Conservation (phyloP, 1,139 yeast genomes). For the Geotrichum australiense region DNA sequence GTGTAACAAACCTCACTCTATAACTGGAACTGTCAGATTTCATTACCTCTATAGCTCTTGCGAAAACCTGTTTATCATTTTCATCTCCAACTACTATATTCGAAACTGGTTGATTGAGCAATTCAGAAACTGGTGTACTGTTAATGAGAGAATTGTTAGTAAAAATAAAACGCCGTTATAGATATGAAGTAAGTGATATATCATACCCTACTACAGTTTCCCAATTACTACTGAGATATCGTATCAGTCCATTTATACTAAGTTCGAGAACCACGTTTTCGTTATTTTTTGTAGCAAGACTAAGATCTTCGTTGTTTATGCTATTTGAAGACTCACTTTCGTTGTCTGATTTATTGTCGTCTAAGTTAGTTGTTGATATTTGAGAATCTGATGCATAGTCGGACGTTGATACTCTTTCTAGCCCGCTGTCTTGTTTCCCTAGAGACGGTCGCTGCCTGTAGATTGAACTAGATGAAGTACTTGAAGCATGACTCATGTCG, state of each 20-base stretch:
- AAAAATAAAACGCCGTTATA: not conserved
- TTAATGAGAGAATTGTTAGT: conserved; percentile 16
- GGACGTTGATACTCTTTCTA: no score
- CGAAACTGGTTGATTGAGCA: conserved; percentile 54
- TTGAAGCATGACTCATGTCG: no score
- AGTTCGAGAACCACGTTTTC: conserved; percentile 84
- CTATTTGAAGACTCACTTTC: conserved; percentile 7
- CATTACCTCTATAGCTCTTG: conserved; percentile 67
- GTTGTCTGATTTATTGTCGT: conserved; percentile 3
- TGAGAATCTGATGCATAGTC: conserved; percentile 8
- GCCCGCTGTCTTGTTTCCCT: not conserved
- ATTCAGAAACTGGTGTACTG: conserved; percentile 54
- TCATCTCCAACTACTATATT: conserved; percentile 60
- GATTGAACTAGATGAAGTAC: not conserved
- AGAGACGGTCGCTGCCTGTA: not conserved
- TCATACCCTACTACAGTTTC: conserved; percentile 47
- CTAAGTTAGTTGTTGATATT: conserved; percentile 1
- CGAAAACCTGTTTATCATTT: conserved; percentile 61
- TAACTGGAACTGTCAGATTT: conserved; percentile 66
- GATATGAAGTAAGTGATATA: not conserved
- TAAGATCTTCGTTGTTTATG: conserved; percentile 28
- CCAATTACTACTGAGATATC: conserved; percentile 73
- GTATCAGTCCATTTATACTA: conserved; percentile 70
- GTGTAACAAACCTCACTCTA: conserved; percentile 54
- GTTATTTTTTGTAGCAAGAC: conserved; percentile 53